These are phyloP conservation scores for Akanthomyces uredinophilus DNA, from an alignment of 2,329 filamentous ascomycete genomes.

Conservation along the genomic window DNA sequence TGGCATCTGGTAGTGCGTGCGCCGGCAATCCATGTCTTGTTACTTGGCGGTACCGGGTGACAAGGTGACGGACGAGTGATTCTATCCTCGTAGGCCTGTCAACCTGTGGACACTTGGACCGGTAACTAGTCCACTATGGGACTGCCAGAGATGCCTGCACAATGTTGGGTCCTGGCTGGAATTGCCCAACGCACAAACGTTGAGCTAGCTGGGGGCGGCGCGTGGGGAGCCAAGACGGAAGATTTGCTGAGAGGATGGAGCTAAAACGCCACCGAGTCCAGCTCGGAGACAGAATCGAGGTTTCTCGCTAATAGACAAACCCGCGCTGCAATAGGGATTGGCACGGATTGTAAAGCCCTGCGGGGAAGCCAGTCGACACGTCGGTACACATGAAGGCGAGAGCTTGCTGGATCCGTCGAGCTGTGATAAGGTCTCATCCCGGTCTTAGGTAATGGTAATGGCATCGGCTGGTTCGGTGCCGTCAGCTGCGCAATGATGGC, in stretches of 20 bases:
- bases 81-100: too few species aligned
- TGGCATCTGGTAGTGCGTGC: conserved; percentile 4
- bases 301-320: background rate
- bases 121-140: background rate
- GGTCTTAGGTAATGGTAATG: background rate
- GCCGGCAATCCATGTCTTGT: conserved; percentile 4
- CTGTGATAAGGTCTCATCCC: background rate
- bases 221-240: background rate
- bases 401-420: background rate
- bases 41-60: background rate
- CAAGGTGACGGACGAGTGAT: too few species aligned
- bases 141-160: background rate
- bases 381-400: background rate
- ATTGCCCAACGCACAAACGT: conserved; percentile 1
- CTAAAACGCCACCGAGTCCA: background rate
- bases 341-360: conserved; percentile 1
- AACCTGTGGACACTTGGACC: too few species aligned
- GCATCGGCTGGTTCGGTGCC: background rate
- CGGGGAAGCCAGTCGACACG: background rate
- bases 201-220: conserved; percentile 1
- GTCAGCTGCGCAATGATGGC: background rate
- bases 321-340: background rate
- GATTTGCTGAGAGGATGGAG: background rate
- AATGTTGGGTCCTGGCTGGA: background rate
- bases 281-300: background rate